Percentiles rank a stretch among this genome's conserved stretches.
Conservation (phyloP, 331 rosid species). For the Quercus tomentella region DNA sequence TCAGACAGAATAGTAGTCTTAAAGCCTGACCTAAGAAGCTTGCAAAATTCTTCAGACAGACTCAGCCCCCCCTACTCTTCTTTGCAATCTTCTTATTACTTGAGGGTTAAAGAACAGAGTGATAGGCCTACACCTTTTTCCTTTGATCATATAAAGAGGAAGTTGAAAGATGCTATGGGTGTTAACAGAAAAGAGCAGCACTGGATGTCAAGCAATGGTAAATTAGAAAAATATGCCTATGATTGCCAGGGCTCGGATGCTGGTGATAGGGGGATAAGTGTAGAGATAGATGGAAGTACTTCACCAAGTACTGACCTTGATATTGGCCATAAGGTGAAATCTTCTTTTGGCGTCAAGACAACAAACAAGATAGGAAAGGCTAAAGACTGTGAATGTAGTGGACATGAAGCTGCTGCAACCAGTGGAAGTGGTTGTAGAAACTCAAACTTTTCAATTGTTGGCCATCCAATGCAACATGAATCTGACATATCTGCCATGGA, state of each 20-base stretch:
- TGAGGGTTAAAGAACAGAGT: conserved; percentile 20
- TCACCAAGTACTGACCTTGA: conserved; percentile 3
- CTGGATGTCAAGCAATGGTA: conserved; percentile 13
- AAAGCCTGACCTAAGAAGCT: conserved; percentile 34
- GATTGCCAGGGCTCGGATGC: conserved; percentile 26
- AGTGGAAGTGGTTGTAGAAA: conserved; percentile 29
- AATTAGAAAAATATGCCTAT: conserved; percentile 7
- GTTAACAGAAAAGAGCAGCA: conserved; percentile 41
- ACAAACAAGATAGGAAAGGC: conserved; percentile 20
- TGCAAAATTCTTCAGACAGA: conserved; percentile 20
- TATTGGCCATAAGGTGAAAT: conserved; percentile 12
- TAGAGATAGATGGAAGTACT: conserved; percentile 28
- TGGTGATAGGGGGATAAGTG: conserved; percentile 22
- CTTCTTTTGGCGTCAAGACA: conserved; percentile 26
- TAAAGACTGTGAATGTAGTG: conserved; percentile 29
- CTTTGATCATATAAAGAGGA: conserved; percentile 46
- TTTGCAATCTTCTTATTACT: conserved; percentile 23
- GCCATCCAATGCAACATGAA: conserved; percentile 21
- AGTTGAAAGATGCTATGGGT: conserved; percentile 47
- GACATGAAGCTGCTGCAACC: conserved; percentile 36
- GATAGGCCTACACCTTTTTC: conserved; percentile 27
- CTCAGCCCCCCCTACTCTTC: conserved; percentile 17
- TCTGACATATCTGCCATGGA: conserved; percentile 26
- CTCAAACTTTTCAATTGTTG: conserved; percentile 3
- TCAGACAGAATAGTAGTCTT: conserved; percentile 45